These are phyloP conservation scores for Halophytophthora polymorphica DNA, from an alignment of 352 stramenopile species.

Conservation along the genomic window DNA sequence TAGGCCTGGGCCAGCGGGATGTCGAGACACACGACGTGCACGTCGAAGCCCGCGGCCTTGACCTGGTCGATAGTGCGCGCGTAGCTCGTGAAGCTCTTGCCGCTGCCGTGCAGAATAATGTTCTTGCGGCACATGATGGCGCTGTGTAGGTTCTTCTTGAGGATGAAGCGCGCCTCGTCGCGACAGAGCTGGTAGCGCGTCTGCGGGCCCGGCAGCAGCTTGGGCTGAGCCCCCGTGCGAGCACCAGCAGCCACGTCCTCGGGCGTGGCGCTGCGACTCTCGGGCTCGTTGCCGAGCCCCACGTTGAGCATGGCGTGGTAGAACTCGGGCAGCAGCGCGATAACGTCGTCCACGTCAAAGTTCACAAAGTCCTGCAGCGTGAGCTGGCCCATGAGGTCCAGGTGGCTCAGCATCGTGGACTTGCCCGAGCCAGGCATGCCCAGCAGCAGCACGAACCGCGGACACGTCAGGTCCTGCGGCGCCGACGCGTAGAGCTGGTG, in stretches of 20 bases:
- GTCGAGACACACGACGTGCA: conserved; percentile 77
- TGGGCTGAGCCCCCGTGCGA: conserved; percentile 14
- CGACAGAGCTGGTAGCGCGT: conserved; percentile 75
- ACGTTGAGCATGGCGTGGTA: conserved; percentile 85
- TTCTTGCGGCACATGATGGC: conserved; percentile 79
- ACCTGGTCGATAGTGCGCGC: conserved; percentile 60
- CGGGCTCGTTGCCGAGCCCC: conserved; percentile 58
- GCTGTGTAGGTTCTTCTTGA: conserved; percentile 76
- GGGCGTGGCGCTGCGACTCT: conserved; percentile 23
- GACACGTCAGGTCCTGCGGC: conserved; percentile 47
- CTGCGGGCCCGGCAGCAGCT: conserved; percentile 48
- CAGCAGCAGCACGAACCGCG: conserved; percentile 69
- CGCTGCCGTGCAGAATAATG: conserved; percentile 76
- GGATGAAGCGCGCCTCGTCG: conserved; percentile 77
- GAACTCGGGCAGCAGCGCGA: conserved; percentile 74
- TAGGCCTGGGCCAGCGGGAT: conserved; percentile 61
- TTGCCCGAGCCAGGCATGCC: conserved; percentile 69
- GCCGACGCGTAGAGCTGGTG: conserved; percentile 62
- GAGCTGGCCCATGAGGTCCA: conserved; percentile 65
- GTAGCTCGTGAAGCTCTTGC: conserved; percentile 72
- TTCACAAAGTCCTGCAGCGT: conserved; percentile 79
- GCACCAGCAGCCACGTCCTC: conserved; percentile 7
- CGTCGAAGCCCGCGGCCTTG: conserved; percentile 61
- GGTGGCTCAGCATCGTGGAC: conserved; percentile 71
- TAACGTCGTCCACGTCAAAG: conserved; percentile 80